A percentile compares a stretch with the other conserved stretches of the same genome.
phyloP scores from a whole-genome alignment of 2,329 filamentous ascomycete species.

The Pseudodiploospora longispora region DNA sequence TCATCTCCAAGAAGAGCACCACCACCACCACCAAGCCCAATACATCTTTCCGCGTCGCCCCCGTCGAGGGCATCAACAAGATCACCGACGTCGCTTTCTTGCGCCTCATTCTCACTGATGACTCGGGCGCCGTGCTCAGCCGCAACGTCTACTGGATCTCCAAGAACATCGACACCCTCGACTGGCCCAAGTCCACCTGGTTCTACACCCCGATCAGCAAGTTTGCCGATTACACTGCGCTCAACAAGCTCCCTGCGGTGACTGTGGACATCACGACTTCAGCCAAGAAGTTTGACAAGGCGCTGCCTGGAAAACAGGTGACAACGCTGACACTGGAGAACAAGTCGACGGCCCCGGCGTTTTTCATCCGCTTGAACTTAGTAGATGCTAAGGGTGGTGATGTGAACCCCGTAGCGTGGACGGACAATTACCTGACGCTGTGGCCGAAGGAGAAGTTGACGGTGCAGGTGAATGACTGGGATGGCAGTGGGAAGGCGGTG shows the following conservation, averaged over 20 bases:
- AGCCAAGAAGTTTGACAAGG: slow-evolving; percentile 6
- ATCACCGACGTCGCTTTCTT: slow-evolving; percentile 40
- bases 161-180: slow-evolving; percentile 35
- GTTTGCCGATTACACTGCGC: slow-evolving; percentile 39
- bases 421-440: slow-evolving; percentile 55
- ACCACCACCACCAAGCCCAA: slow-evolving; percentile 34
- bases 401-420: slow-evolving; percentile 46
- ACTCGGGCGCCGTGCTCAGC: slow-evolving; percentile 30
- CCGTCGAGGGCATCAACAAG: slow-evolving; percentile 15
- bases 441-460: slow-evolving; percentile 45
- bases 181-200: slow-evolving; percentile 52
- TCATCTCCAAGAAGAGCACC: slow-evolving; percentile 26
- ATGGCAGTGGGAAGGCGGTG: slow-evolving; percentile 7
- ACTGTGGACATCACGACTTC: slow-evolving; percentile 22
- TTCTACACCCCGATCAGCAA: slow-evolving; percentile 47
- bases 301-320: neutral
- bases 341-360: slow-evolving; percentile 41
- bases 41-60: slow-evolving; percentile 23
- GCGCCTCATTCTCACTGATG: slow-evolving; percentile 36
- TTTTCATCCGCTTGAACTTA: slow-evolving; percentile 47
- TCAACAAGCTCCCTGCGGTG: slow-evolving; percentile 32
- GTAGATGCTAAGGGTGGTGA: slow-evolving; percentile 36
- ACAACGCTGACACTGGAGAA: slow-evolving; percentile 42
- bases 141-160: slow-evolving; percentile 55
- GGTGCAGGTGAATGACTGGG: slow-evolving; percentile 11